Conservation (phyloP, 306 rosid genomes). For the Cucumis hystrix region DNA sequence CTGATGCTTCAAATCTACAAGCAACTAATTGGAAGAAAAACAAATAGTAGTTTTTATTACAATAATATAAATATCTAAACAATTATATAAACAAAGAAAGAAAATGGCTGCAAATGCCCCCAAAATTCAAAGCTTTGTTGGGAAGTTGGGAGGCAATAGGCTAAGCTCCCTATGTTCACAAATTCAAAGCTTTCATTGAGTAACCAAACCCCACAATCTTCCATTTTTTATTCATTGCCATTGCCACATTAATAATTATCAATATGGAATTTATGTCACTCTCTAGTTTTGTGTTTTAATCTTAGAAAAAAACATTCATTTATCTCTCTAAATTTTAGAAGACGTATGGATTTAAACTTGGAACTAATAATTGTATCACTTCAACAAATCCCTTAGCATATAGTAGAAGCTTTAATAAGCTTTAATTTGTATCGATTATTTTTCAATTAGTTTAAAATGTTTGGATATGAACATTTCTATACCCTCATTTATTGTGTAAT, state of each 20-base stretch:
- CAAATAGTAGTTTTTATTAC: too few species aligned
- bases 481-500: not conserved
- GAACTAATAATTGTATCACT: too few species aligned
- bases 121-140: conserved; percentile 5
- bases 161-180: not conserved
- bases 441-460: not conserved
- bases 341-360: too few species aligned
- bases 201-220: not conserved
- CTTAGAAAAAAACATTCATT: too few species aligned
- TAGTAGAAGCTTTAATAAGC: not conserved
- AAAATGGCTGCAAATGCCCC: not conserved
- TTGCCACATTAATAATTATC: not conserved
- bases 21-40: not conserved
- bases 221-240: not conserved
- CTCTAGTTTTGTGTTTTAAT: not conserved
- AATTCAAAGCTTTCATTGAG: conserved; percentile 1
- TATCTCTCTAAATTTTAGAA: too few species aligned
- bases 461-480: not conserved
- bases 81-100: not conserved
- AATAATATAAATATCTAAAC: not conserved
- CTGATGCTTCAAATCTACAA: not conserved
- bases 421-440: not conserved
- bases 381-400: too few species aligned
- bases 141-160: not conserved
- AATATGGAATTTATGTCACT: not conserved